Percentiles rank a stretch among this genome's conserved stretches.
phyloP scores from a whole-genome alignment of 163 green algal genomes.

The Smithsoniella earleae region DNA sequence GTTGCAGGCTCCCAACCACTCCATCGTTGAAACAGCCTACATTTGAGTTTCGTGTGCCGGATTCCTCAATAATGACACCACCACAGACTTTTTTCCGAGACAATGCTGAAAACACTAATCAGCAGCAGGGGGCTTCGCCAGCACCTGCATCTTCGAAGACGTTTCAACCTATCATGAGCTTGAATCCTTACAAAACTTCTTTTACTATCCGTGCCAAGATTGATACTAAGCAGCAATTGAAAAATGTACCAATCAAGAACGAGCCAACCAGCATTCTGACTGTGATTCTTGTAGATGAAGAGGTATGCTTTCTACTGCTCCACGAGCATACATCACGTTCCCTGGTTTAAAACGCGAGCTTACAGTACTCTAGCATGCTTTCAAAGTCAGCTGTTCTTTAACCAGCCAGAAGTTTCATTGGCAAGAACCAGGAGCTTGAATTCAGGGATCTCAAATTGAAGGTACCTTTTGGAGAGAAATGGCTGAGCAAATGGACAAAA shows the following conservation, averaged over 20 bases:
- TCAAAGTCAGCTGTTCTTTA: too few relatives aligned
- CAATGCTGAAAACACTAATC: not conserved
- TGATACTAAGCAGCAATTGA: slow-evolving; percentile 16
- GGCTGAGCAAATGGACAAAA: slow-evolving; percentile 1
- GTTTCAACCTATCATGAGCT: not conserved
- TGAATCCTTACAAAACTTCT: slow-evolving; percentile 22
- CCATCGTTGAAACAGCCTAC: not conserved
- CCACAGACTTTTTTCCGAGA: not conserved
- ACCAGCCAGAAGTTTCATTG: not conserved
- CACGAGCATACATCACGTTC: too few relatives aligned
- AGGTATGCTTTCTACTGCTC: not conserved
- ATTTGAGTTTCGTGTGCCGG: slow-evolving; percentile 1
- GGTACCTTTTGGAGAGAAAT: slow-evolving; percentile 25
- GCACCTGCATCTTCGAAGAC: too few relatives aligned
- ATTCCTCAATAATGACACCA: slow-evolving; percentile 13
- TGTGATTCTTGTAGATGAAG: slow-evolving; percentile 17
- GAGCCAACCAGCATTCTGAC: slow-evolving; percentile 22
- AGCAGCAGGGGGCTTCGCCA: not conserved
- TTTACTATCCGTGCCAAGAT: slow-evolving; percentile 11
- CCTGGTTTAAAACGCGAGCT: too few relatives aligned
- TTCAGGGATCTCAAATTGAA: slow-evolving; percentile 22
- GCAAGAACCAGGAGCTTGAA: not conserved
- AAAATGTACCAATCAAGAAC: not conserved
- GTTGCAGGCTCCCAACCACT: slow-evolving; percentile 21
- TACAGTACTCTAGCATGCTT: too few relatives aligned